Evolutionary conservation across 345 rosid genomes (phyloP).

Genomic region (Geranium rotundifolium): DNA sequence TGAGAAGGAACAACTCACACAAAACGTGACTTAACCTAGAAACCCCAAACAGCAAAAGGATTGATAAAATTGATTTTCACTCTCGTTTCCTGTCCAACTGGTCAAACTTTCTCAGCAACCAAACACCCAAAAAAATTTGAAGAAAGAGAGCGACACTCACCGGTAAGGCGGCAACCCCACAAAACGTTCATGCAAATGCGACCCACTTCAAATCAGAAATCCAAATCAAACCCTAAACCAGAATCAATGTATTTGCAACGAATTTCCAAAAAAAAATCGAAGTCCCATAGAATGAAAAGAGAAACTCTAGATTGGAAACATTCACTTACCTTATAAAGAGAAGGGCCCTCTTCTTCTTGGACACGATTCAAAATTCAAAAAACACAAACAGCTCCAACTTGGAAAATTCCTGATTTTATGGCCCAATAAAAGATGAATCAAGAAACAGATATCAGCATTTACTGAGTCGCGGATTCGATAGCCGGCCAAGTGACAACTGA

Average conservation of each 20-base stretch:
- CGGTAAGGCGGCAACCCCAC: not conserved
- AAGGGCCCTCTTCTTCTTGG: not conserved
- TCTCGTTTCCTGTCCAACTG: constrained; percentile 5
- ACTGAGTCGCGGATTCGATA: constrained; percentile 17
- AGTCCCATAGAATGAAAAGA: not conserved
- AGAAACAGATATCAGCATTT: constrained; percentile 5
- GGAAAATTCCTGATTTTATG: constrained; percentile 18
- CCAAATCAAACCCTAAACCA: not conserved
- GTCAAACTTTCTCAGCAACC: constrained; percentile 15
- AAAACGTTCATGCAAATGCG: not conserved
- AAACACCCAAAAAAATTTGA: constrained; percentile 12
- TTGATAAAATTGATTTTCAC: not conserved
- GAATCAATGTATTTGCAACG: not conserved
- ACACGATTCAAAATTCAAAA: constrained; percentile 15
- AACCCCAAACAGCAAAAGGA: constrained; percentile 3
- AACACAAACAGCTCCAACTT: constrained; percentile 5
- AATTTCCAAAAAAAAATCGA: constrained; percentile 12
- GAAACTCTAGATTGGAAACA: constrained; percentile 17
- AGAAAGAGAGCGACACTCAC: constrained; percentile 7
- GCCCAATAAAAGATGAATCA: constrained; percentile 3
- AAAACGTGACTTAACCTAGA: not conserved
- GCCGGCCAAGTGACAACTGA: constrained; percentile 18
- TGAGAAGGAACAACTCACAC: no score
- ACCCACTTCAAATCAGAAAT: not conserved
- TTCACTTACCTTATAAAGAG: constrained; percentile 29